Base-by-base conservation (phyloP, 257 asterid species). In the Fraxinus quadrangulata region DNA sequence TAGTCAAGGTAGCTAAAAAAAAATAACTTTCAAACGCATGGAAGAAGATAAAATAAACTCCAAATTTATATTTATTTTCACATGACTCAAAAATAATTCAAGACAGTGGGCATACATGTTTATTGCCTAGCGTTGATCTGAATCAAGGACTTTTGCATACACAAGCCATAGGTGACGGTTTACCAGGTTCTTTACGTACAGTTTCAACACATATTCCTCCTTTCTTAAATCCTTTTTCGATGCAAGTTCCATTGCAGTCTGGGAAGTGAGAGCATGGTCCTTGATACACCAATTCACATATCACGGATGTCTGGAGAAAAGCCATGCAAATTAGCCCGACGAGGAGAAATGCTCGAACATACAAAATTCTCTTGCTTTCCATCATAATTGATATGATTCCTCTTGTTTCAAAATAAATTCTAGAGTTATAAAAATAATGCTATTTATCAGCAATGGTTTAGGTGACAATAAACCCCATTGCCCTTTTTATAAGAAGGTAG, bases 181-280 rank as follows among this genome's bases (percentile, higher is more conserved):
- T 56, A 19, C 2, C 66, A 56, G 66, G 28, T 33, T 33, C 37
- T 33, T 1, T 34, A 34, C 37, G 37, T 34, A 34, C 37, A 34
- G 37, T 34, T n/a, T 5, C 1, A 56, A 56, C 21, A 56, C 67
- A 56, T 12, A n/a, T 56, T 6, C 67, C 67, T 56, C 74, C 79
- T 67, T 24, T 76, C 24, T 45, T 13, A 76, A 3, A 76, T 30
- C 79, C 79, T 16, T 30, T 14, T 0, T 24, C 24, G 3, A 76
- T 12, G 30, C 79, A 67, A 40, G 79, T 42, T n/a, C 67, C 79
- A 30, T 76, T 76, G 56, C 79, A 76, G 54, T 76, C 79, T 40
- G 67, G 74, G 21, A 76, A 76, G 0, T 67, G 24, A 11, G 72
- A 21, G 17, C 79, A 76, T n/a, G 36, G 67, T 56, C 79, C 79